Conservation (phyloP, 2,329 filamentous ascomycete species). For the Penicillium sp. region DNA sequence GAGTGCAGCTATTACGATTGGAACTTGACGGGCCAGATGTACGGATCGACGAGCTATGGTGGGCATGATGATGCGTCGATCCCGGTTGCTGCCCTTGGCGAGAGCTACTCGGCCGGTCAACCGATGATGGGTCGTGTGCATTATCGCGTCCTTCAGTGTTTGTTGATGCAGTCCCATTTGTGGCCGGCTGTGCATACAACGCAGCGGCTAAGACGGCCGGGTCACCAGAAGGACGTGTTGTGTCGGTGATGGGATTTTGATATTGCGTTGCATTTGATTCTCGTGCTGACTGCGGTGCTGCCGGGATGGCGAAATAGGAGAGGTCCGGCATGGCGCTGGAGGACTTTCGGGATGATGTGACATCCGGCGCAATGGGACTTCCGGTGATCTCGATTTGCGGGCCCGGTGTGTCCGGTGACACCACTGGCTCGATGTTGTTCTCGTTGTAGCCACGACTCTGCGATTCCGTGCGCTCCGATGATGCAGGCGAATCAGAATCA, state of each 20-base stretch:
- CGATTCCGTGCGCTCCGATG: conserved; percentile 17
- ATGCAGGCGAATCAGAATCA: conserved; percentile 23
- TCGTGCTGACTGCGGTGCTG: conserved; percentile 20
- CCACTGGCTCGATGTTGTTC: conserved; percentile 40
- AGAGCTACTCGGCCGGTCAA: conserved; percentile 36
- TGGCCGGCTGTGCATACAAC: conserved; percentile 32
- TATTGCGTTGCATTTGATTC: conserved; percentile 20
- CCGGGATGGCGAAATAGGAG: conserved; percentile 31
- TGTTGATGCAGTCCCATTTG: conserved; percentile 15
- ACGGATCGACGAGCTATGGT: conserved; percentile 41
- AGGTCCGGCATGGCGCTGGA: conserved; percentile 37
- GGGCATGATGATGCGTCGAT: conserved; percentile 35
- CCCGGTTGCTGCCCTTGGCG: conserved; percentile 29
- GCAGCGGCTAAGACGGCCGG: conserved; percentile 36
- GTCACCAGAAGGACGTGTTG: conserved; percentile 27
- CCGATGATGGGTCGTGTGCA: conserved; percentile 20
- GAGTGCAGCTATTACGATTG: conserved; percentile 44
- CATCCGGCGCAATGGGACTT: conserved; percentile 26
- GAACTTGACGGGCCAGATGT: conserved; percentile 40
- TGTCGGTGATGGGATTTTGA: conserved; percentile 23
- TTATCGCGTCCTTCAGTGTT: conserved; percentile 17
- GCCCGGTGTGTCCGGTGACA: conserved; percentile 41
- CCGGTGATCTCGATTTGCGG: conserved; percentile 43
- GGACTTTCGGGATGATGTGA: conserved; percentile 37
- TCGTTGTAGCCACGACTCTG: conserved; percentile 33